phyloP scores from a whole-genome alignment of 441 rosid genomes.

The Melastoma candidum region DNA sequence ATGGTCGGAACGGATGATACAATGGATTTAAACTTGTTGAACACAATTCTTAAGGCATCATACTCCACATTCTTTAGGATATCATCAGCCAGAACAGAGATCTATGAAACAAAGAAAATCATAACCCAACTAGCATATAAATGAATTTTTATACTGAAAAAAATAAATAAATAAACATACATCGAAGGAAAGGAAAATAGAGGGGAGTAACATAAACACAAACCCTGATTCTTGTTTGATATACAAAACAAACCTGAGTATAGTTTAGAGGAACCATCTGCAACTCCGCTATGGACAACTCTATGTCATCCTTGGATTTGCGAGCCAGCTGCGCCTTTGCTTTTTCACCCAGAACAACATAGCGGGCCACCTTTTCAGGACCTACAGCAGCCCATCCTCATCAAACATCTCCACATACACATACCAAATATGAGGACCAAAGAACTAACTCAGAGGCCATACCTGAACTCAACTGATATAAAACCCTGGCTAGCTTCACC shows the following conservation, averaged over 20 bases:
- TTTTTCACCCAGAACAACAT: constrained; percentile 84
- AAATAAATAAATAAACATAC: no score
- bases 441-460: constrained; percentile 13
- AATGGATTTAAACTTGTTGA: constrained; percentile 84
- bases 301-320: constrained; percentile 75
- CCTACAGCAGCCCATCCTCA: constrained; percentile 28
- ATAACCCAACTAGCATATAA: no score
- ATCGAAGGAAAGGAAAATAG: no score
- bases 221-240: not conserved
- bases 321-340: constrained; percentile 74
- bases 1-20: constrained; percentile 72
- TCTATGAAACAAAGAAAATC: no score
- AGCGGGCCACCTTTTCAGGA: constrained; percentile 75
- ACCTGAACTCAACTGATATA: constrained; percentile 68
- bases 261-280: constrained; percentile 85
- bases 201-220: not conserved
- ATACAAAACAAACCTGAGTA: constrained; percentile 48
- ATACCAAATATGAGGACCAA: not conserved
- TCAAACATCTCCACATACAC: not conserved
- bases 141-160: no score
- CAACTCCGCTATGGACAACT: constrained; percentile 55
- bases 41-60: constrained; percentile 85
- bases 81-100: constrained; percentile 91
- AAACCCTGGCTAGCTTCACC: constrained; percentile 70
- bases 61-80: constrained; percentile 84